These are phyloP conservation scores for Orbilia blumenaviensis DNA, from an alignment of 2,329 filamentous ascomycete species.

Conservation along the genomic window DNA sequence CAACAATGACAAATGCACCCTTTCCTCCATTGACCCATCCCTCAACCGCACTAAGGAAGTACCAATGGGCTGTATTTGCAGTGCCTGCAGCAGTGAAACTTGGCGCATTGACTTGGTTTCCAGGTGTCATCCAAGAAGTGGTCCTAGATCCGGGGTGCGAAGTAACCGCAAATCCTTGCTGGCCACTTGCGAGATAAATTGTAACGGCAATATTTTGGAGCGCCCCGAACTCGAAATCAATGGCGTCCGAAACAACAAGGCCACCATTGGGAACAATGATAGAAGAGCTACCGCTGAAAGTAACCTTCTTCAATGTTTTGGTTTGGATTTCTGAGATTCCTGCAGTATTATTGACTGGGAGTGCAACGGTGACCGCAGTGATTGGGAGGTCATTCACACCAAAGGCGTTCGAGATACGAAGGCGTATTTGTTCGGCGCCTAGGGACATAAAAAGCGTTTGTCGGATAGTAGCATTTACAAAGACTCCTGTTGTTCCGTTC, in stretches of 20 bases:
- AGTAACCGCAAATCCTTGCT: slow-evolving; percentile 69
- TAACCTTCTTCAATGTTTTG: slow-evolving; percentile 66
- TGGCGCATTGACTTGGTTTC: slow-evolving; percentile 67
- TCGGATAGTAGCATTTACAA: slow-evolving; percentile 70
- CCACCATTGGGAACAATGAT: slow-evolving; percentile 68
- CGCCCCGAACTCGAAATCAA: slow-evolving; percentile 66
- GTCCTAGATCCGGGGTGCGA: slow-evolving; percentile 73
- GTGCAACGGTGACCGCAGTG: slow-evolving; percentile 68
- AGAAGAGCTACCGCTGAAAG: slow-evolving; percentile 67
- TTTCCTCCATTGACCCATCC: slow-evolving; percentile 64
- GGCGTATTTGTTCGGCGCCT: slow-evolving; percentile 67
- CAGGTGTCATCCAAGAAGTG: slow-evolving; percentile 69
- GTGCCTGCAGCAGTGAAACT: slow-evolving; percentile 62
- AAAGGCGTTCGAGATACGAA: slow-evolving; percentile 74
- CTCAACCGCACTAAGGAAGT: slow-evolving; percentile 69
- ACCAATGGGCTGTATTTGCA: slow-evolving; percentile 64
- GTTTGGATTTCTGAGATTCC: slow-evolving; percentile 67
- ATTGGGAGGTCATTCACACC: slow-evolving; percentile 70
- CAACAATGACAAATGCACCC: slow-evolving; percentile 67
- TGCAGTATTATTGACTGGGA: slow-evolving; percentile 67
- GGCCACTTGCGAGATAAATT: slow-evolving; percentile 69
- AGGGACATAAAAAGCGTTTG: slow-evolving; percentile 72
- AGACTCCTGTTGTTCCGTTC: slow-evolving; percentile 65
- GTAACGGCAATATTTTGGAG: slow-evolving; percentile 68
- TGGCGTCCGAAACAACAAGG: slow-evolving; percentile 70